A percentile compares a stretch with the other conserved stretches of the same genome.
phyloP scores from a whole-genome alignment of 2,329 filamentous ascomycete genomes.

The Botrytis deweyae region DNA sequence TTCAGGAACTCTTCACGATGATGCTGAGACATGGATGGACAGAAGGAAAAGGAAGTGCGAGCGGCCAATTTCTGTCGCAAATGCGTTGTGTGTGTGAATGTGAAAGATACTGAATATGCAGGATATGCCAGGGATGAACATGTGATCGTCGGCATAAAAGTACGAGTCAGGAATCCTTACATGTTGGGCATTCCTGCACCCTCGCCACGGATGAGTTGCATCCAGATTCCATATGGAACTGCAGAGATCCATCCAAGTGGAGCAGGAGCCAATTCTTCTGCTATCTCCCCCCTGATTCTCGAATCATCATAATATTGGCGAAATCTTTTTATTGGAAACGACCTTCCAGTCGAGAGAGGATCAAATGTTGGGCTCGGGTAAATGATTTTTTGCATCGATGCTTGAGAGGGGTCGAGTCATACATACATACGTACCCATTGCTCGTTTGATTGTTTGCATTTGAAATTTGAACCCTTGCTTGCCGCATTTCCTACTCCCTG shows the following conservation, averaged over 20 bases:
- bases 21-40: not conserved
- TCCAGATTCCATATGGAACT: slow-evolving; percentile 13
- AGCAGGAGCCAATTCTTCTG: not conserved
- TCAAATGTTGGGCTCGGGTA: not conserved
- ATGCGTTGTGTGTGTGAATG: not conserved
- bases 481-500: not conserved
- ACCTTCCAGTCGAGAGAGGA: not conserved
- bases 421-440: slow-evolving; percentile 5
- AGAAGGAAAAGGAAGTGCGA: not conserved
- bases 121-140: not conserved
- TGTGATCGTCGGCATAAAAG: slow-evolving; percentile 12
- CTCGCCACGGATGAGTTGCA: slow-evolving; percentile 6
- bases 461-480: slow-evolving; percentile 3
- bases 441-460: not conserved
- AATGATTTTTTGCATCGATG: not conserved
- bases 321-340: not conserved
- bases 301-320: slow-evolving; percentile 10
- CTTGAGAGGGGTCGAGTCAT: slow-evolving; percentile 1
- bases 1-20: not conserved
- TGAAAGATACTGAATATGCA: slow-evolving; percentile 5
- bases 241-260: slow-evolving; percentile 11
- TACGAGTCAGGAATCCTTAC: slow-evolving; percentile 15
- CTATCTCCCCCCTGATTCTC: slow-evolving; percentile 12
- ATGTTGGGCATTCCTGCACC: slow-evolving; percentile 15
- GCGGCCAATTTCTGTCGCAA: not conserved